Conservation (phyloP, 768 basidiomycete species). For the Hygrophoropsis aurantiaca region DNA sequence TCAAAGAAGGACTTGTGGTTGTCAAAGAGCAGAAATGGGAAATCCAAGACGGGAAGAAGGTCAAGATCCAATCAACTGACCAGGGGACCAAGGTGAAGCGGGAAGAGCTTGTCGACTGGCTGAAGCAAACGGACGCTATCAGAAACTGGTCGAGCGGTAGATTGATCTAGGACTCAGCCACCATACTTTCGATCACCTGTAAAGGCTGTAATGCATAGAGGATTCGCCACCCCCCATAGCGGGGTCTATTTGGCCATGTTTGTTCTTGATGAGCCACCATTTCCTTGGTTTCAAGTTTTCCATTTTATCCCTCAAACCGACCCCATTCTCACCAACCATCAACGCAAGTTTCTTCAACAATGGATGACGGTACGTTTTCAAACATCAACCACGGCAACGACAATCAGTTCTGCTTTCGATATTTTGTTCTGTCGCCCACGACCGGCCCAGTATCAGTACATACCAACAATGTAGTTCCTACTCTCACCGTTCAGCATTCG, state of each 20-base stretch:
- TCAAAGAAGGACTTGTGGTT: conserved; percentile 78
- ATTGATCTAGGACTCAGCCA: conserved; percentile 18
- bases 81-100: conserved; percentile 68
- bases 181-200: too few species aligned
- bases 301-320: conserved; percentile 22
- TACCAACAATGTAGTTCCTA: conserved; percentile 27
- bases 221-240: too few species aligned
- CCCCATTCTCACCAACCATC: conserved; percentile 21
- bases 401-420: conserved; percentile 49
- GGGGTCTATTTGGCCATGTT: not conserved
- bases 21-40: conserved; percentile 93
- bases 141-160: conserved; percentile 30
- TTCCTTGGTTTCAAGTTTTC: conserved; percentile 3
- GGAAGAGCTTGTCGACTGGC: conserved; percentile 59
- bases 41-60: conserved; percentile 69
- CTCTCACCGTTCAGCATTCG: conserved; percentile 29
- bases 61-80: conserved; percentile 55
- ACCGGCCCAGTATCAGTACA: conserved; percentile 23
- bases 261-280: not conserved
- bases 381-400: conserved; percentile 70
- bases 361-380: conserved; percentile 82
- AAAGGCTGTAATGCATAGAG: too few species aligned
- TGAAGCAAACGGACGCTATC: conserved; percentile 43
- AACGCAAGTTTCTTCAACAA: conserved; percentile 34
- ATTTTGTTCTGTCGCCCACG: conserved; percentile 37